Evolutionary conservation across 139 green algal genomes (phyloP), one percentile per base, ranked within the genome.

Genomic region (Zygnema cylindricum): DNA sequence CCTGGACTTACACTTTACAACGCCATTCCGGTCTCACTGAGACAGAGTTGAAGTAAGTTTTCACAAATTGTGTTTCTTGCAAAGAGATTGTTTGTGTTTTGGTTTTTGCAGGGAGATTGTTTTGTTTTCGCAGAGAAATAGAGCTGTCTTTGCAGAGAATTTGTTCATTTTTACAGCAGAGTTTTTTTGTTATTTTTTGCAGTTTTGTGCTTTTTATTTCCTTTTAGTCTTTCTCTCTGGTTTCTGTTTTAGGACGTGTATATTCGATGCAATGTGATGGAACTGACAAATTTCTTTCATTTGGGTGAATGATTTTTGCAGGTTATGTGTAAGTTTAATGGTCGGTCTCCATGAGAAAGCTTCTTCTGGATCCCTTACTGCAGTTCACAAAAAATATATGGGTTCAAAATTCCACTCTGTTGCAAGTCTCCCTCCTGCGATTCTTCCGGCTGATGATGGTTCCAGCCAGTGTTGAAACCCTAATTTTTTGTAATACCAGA

Each of bases 371-470:
- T 91, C 69, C 21, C 92, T 98, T 36, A 86, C 90, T 23, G 96
- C 97, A 1, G 95, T 99, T 16, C 95, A 96, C 92, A 98, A 98
- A 84, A 99, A 99, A 94, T 99, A 98, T 92, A 92, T 71, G 41
- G 88, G 82, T 49, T 32, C 86, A 49, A 97, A 98, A 92, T 95
- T 95, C 71, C 86, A 90, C 73, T 93, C 95, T 88, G 94, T 98
- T 23, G 93, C 95, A 55, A 95, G 90, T 85, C 81, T 95, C 1
- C 83, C 83, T 22, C 33, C 82, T 7, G 32, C 69, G 21, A 30
- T 71, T 39, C 82, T 41, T 42, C 82, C 77, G 1, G 39, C 82
- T 32, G 82, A 49, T 43, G 77, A 79, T 16, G 71, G 71, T 16
- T 3, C 36, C 71, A 79, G 49, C 49, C 49, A 63, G 16, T 63